Evolutionary conservation across 2,329 filamentous ascomycete species (phyloP).

Genomic region (Ploettnerulaceae sp.): DNA sequence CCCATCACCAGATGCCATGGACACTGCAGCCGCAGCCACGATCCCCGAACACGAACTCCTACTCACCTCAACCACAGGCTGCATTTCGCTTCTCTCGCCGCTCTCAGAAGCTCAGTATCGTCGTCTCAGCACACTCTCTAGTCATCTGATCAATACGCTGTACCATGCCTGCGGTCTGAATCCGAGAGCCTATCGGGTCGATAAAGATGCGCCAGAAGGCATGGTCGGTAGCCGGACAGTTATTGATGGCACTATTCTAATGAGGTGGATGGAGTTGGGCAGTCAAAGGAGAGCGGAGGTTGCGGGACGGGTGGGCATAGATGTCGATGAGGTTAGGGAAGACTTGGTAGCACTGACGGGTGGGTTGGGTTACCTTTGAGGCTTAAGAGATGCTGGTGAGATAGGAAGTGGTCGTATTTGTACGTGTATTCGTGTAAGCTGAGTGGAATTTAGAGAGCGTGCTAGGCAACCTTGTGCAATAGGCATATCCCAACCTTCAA

Average conservation of each 20-base stretch:
- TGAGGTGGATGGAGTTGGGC: slow-evolving; percentile 70
- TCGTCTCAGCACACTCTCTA: slow-evolving; percentile 73
- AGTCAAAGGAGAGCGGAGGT: slow-evolving; percentile 68
- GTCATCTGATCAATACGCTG: slow-evolving; percentile 71
- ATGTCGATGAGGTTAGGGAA: slow-evolving; percentile 61
- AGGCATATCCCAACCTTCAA: too few relatives aligned
- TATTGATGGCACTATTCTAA: slow-evolving; percentile 72
- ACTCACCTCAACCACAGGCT: slow-evolving; percentile 69
- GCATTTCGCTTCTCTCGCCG: slow-evolving; percentile 70
- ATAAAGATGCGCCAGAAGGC: slow-evolving; percentile 44
- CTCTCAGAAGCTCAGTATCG: slow-evolving; percentile 78
- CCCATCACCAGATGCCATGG: slow-evolving; percentile 36
- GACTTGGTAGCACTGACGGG: slow-evolving; percentile 62
- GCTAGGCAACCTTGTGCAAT: too few relatives aligned
- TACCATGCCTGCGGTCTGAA: slow-evolving; percentile 78
- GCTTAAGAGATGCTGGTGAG: background rate
- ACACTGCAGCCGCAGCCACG: slow-evolving; percentile 29
- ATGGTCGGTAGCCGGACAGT: slow-evolving; percentile 42
- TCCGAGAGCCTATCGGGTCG: slow-evolving; percentile 70
- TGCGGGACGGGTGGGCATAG: slow-evolving; percentile 65
- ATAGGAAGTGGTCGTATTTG: background rate
- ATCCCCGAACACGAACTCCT: slow-evolving; percentile 50
- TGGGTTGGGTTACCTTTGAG: slow-evolving; percentile 54
- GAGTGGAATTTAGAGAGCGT: too few relatives aligned
- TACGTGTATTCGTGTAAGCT: slow-evolving; percentile 1